Evolutionary conservation across 495 filamentous ascomycete species (phyloP), one percentile per base, ranked within the genome.

Genomic region (Penicillium herquei): DNA sequence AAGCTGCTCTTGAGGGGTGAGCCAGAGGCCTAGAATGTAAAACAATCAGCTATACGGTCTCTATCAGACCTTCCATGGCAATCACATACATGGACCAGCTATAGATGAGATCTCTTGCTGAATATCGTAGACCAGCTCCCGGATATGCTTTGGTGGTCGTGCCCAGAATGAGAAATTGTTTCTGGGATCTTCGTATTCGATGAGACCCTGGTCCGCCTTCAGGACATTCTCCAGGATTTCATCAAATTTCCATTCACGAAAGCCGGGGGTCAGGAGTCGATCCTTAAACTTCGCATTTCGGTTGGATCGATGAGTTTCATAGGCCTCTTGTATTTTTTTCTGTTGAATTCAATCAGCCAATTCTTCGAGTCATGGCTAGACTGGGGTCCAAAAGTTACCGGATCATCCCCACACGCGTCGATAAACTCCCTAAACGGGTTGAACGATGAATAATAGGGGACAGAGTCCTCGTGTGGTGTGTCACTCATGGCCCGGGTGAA

Each of bases 141-240:
- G 69, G 2, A 96, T 78, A 57, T 85, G 79, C 45, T 79, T 67
- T 11, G 92, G 87, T 12, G 93, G 93, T 7, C 92, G 81, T 21
- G 88, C 90, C 89, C 90, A 96, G 65, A 96, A 87, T 0, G 87
- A 87, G 11, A 97, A 75, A 64, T 91, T 96, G 61, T 96, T 74
- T 39, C 92, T 79, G 13, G 83, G 80, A 62, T 97, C 92, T 14
- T 74, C 52, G 65, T 86, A 90, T 12, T 54, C 45, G 2, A 76
- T 55, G 83, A 77, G 54, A 78, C 75, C 40, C 14, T 59, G 44
- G 37, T 52, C 41, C 56, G 68, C 47, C 44, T 54, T 56, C 7
- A 66, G 56, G 31, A 97, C 69, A 49, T 86, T 85, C 11, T 82
- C 69, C 4, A 98, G 76, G 40, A 90, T 85, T 1, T 84, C 84